Conservation (phyloP, 768 basidiomycete genomes). For the Calocybe gangraenosa region DNA sequence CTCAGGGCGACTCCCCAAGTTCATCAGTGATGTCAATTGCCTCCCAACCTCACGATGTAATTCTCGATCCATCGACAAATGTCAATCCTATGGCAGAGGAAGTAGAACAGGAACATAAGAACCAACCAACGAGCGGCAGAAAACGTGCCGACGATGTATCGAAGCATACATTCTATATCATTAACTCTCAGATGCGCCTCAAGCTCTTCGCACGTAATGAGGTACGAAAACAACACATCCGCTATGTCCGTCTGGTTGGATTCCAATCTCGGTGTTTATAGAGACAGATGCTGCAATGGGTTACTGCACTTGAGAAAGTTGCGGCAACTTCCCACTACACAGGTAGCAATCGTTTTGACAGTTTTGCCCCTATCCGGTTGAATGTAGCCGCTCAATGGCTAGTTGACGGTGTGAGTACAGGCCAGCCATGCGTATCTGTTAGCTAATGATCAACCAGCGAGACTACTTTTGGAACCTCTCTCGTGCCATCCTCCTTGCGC, state of each 20-base stretch:
- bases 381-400: conserved; percentile 98
- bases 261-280: conserved; percentile 22
- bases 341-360: conserved; percentile 82
- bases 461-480: conserved; percentile 99
- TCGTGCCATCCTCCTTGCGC: conserved; percentile 84
- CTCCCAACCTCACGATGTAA: conserved; percentile 44
- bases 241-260: not conserved
- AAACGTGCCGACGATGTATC: conserved; percentile 50
- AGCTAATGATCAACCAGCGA: conserved; percentile 46
- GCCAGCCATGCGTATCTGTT: not conserved
- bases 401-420: conserved; percentile 80
- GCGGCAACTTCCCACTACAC: conserved; percentile 75
- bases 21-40: conserved; percentile 28
- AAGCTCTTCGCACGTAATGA: conserved; percentile 88
- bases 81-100: conserved; percentile 44
- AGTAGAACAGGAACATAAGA: conserved; percentile 15
- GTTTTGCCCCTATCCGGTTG: conserved; percentile 87
- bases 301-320: conserved; percentile 82
- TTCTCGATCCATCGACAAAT: conserved; percentile 82
- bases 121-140: conserved; percentile 18
- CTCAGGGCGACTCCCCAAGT: conserved; percentile 20
- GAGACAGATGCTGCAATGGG: conserved; percentile 98
- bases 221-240: conserved; percentile 31
- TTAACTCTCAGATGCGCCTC: conserved; percentile 85
- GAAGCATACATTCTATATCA: conserved; percentile 92